Percentiles rank a stretch among this genome's conserved stretches.
Evolutionary conservation across 805 yeast species (phyloP).

Genomic region (Zygotorulaspora danielsina): DNA sequence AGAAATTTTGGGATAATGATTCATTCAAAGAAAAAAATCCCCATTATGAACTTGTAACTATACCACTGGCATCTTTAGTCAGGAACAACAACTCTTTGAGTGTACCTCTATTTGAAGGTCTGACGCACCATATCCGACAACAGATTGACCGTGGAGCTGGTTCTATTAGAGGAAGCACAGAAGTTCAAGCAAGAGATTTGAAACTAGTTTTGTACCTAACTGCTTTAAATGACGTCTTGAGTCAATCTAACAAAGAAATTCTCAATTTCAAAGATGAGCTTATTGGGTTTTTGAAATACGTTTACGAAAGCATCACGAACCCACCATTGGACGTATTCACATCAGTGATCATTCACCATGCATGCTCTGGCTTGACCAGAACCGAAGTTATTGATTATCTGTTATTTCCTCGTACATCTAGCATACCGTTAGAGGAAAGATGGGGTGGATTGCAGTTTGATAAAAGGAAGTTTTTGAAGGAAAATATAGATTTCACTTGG

Average conservation of each 20-base stretch:
- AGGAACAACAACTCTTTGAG: conserved; percentile 45
- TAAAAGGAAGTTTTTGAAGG: conserved; percentile 43
- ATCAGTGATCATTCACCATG: conserved; percentile 62
- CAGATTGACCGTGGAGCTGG: conserved; percentile 85
- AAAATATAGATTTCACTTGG: conserved; percentile 65
- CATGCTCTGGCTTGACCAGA: conserved; percentile 58
- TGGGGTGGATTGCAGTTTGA: conserved; percentile 78
- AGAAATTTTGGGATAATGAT: conserved; percentile 43
- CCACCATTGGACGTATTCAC: conserved; percentile 59
- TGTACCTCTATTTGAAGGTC: conserved; percentile 22
- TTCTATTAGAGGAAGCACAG: conserved; percentile 56
- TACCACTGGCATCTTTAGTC: conserved; percentile 66
- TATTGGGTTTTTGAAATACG: conserved; percentile 33
- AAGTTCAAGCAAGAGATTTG: conserved; percentile 72
- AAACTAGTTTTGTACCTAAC: conserved; percentile 66
- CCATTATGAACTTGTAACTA: conserved; percentile 63
- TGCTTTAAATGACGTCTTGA: conserved; percentile 63
- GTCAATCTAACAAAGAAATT: conserved; percentile 57
- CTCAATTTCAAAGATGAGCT: conserved; percentile 45
- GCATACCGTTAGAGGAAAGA: conserved; percentile 40
- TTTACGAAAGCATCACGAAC: conserved; percentile 34
- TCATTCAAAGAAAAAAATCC: conserved; percentile 57
- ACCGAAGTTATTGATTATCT: conserved; percentile 55
- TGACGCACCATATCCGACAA: conserved; percentile 47
- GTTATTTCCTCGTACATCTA: conserved; percentile 46